phyloP scores from a whole-genome alignment of 352 stramenopile genomes.

The Pythium myriotylum region DNA sequence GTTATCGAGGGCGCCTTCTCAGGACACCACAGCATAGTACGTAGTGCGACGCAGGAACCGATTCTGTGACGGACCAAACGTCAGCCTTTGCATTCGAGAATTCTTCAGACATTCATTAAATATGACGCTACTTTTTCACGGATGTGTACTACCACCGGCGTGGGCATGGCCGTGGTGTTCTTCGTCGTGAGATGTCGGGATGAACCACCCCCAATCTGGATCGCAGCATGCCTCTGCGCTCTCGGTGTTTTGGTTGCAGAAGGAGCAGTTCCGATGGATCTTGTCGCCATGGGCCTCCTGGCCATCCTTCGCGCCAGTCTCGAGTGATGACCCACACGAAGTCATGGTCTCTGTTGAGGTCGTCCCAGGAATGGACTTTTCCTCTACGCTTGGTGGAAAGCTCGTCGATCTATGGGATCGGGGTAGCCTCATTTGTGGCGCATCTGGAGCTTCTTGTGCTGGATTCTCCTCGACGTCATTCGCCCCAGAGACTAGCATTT shows the following conservation, averaged over 20 bases:
- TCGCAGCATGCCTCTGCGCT: slow-evolving; percentile 41
- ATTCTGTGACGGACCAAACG: slow-evolving; percentile 19
- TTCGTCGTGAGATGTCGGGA: slow-evolving; percentile 38
- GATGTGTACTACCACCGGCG: background rate
- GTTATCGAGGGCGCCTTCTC: background rate
- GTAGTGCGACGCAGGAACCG: background rate
- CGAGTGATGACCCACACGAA: background rate
- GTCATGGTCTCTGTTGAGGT: background rate
- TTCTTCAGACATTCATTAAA: slow-evolving; percentile 5
- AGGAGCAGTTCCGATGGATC: slow-evolving; percentile 29
- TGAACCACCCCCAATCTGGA: slow-evolving; percentile 73
- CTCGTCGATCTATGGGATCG: too few relatives aligned
- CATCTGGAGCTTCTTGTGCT: too few relatives aligned
- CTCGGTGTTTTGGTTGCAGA: slow-evolving; percentile 21
- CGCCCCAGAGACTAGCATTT: background rate
- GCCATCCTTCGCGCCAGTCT: background rate
- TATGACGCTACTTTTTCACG: slow-evolving; percentile 2
- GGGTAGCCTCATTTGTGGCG: too few relatives aligned
- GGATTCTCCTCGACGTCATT: too few relatives aligned
- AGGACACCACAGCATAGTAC: too few relatives aligned
- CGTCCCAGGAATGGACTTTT: background rate
- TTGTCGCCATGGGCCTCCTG: background rate
- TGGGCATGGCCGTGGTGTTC: slow-evolving; percentile 1
- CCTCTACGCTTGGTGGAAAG: too few relatives aligned
- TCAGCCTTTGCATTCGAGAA: slow-evolving; percentile 9